Base-by-base conservation (phyloP, 768 basidiomycete species). In the Boletellus sp. region DNA sequence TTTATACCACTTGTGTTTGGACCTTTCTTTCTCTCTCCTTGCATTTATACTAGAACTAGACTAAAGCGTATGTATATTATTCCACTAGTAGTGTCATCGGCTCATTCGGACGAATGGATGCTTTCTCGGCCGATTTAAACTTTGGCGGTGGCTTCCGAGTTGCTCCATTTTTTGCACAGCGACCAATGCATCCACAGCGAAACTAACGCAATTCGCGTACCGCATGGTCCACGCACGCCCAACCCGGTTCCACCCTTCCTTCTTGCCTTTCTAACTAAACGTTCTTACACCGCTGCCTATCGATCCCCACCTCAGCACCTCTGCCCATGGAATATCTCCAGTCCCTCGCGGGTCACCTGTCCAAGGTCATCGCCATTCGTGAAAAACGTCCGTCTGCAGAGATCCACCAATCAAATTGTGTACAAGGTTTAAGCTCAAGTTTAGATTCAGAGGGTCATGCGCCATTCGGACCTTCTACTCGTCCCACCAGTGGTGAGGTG, bases 321-420 rank as follows among this genome's bases (percentile, higher is more conserved):
- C 5, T 12, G 6, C 20, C 12, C 44, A 62, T 62, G 60, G 54
- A 64, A 13, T 64, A 61, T 13, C 62, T 64, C 19, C 58, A 58
- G 4, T 53, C 51, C 8, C 49, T 64, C 20, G 20, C 61, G 0
- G 38, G 43, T 12, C 12, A 36, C 44, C 58, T 61, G 16, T 47
- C 61, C 45, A 62, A 51, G 53, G 61, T 62, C 37, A 20, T 62
- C 48, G 55, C 59, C 40, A 43, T 62, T 12, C 61, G 62, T 41
- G 50, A 42, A 59, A 52, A 26, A 10, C 26, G 40, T 24, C 57
- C 60, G 48, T 22, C 44, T 2, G n/a, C 45, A 22, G 23, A 37
- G 45, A 47, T 54, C 51, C 38, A 34, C 1, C 19, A 23, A 51
- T 51, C 58, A 51, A 52, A 53, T 40, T 24, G 47, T 9, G 53